phyloP scores from a whole-genome alignment of 2,329 filamentous ascomycete genomes.

The Aureobasidium pullulans region DNA sequence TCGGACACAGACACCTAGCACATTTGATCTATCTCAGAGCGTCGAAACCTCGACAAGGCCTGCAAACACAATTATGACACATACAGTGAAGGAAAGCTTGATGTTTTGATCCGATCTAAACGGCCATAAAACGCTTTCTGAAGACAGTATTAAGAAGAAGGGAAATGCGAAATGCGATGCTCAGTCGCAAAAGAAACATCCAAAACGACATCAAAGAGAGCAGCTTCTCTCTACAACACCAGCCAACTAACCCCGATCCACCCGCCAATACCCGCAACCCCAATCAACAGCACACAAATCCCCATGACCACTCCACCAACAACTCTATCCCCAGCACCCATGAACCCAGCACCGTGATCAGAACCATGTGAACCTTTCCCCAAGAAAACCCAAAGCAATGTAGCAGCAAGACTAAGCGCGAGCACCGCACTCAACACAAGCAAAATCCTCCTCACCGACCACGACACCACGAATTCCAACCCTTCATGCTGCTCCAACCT shows the following conservation, averaged over 20 bases:
- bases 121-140: no score
- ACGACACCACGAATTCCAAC: slow-evolving; percentile 30
- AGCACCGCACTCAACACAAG: slow-evolving; percentile 24
- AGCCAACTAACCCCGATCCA: slow-evolving; percentile 34
- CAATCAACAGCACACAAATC: slow-evolving; percentile 28
- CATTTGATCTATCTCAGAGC: no score
- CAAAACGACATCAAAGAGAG: no score
- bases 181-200: no score
- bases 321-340: slow-evolving; percentile 29
- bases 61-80: no score
- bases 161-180: not conserved
- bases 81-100: no score
- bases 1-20: not conserved
- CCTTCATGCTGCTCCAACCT: slow-evolving; percentile 25
- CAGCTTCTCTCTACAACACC: slow-evolving; percentile 22
- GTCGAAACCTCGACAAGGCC: no score
- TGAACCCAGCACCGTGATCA: slow-evolving; percentile 20
- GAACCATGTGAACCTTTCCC: slow-evolving; percentile 20
- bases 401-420: slow-evolving; percentile 23
- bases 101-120: no score
- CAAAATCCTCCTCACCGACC: slow-evolving; percentile 26
- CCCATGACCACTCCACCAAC: slow-evolving; percentile 28
- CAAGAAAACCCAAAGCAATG: slow-evolving; percentile 31
- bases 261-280: slow-evolving; percentile 25
- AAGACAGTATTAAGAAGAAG: not conserved